Conservation (phyloP, 169 alveolate genomes). For the Prorocentrum cordatum region DNA sequence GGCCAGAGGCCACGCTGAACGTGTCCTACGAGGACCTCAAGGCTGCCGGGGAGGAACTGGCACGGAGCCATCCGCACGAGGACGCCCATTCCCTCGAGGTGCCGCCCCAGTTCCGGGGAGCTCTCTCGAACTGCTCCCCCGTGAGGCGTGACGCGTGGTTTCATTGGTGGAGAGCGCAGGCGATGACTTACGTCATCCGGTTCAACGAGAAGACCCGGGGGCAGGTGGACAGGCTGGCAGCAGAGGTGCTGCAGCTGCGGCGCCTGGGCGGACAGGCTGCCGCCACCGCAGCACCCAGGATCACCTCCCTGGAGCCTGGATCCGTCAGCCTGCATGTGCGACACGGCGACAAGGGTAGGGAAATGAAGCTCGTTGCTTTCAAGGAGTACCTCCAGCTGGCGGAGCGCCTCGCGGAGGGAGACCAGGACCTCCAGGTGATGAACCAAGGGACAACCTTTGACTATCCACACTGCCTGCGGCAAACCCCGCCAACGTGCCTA, state of each 20-base stretch:
- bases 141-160: not conserved
- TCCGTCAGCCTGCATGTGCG: not conserved
- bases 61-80: too few relatives aligned
- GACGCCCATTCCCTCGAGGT: too few relatives aligned
- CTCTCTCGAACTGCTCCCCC: slow-evolving; percentile 20
- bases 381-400: not conserved
- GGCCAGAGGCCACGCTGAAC: too few relatives aligned
- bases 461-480: too few relatives aligned
- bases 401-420: not conserved
- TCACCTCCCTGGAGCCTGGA: not conserved
- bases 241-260: not conserved
- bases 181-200: not conserved
- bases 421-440: not conserved
- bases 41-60: too few relatives aligned
- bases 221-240: not conserved
- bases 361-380: not conserved
- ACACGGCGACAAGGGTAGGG: not conserved
- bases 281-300: too few relatives aligned
- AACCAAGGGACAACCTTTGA: too few relatives aligned
- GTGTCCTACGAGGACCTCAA: too few relatives aligned
- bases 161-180: slow-evolving; percentile 21
- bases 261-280: too few relatives aligned
- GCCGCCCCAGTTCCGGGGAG: too few relatives aligned
- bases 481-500: too few relatives aligned
- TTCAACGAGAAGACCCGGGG: not conserved